Conservation (phyloP, 495 filamentous ascomycete genomes). For the Amphirosellinia nigrospora region DNA sequence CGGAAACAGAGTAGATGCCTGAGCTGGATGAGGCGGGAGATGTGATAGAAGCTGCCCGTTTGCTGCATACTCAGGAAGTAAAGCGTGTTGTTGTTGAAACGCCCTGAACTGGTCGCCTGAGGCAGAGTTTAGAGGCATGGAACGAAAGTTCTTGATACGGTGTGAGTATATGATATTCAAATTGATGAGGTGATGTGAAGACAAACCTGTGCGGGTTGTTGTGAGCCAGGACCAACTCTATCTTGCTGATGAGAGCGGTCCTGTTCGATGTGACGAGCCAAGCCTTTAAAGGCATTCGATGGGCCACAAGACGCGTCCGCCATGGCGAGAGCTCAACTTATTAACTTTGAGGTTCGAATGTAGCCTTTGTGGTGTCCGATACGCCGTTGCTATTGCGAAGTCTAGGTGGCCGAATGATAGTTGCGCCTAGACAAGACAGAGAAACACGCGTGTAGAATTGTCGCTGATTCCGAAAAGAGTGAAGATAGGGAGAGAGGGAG, state of each 20-base stretch:
- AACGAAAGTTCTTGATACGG: slow-evolving; percentile 40
- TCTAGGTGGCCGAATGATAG: neutral
- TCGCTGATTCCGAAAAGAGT: neutral
- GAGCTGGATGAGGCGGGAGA: slow-evolving; percentile 13
- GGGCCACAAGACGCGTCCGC: slow-evolving; percentile 85
- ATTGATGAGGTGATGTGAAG: neutral
- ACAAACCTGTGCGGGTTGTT: slow-evolving; percentile 22
- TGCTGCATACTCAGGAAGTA: slow-evolving; percentile 3
- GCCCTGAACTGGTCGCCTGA: slow-evolving; percentile 28
- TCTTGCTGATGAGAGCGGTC: slow-evolving; percentile 89
- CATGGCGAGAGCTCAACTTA: slow-evolving; percentile 55
- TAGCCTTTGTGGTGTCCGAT: neutral
- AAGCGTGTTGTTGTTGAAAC: slow-evolving; percentile 22
- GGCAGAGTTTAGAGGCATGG: slow-evolving; percentile 21
- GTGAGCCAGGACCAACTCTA: slow-evolving; percentile 46
- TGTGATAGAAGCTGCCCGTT: neutral
- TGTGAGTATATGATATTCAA: neutral
- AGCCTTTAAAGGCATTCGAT: slow-evolving; percentile 84
- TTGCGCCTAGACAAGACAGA: neutral
- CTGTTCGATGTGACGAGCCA: slow-evolving; percentile 78
- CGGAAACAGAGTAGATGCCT: neutral
- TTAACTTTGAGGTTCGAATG: neutral
- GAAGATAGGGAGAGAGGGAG: no score
- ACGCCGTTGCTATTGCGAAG: neutral
- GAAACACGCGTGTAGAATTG: neutral